Evolutionary conservation across 2,329 filamentous ascomycete genomes (phyloP).

Genomic region (Aspergillus melleus): DNA sequence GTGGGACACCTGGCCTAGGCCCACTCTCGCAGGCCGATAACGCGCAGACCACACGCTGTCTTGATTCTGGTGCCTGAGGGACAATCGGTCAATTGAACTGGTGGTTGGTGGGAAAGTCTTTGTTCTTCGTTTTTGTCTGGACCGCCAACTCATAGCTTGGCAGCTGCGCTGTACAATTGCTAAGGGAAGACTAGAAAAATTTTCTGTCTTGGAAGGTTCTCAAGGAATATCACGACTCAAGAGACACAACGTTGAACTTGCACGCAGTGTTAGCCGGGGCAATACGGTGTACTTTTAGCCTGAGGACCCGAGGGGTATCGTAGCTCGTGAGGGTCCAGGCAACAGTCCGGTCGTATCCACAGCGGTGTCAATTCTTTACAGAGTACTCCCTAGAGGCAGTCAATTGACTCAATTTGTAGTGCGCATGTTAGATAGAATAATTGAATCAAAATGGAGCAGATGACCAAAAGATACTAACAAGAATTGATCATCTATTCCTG

Average conservation of each 20-base stretch:
- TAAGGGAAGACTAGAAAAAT: too few species aligned
- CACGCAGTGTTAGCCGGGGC: not conserved
- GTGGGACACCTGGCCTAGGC: not conserved
- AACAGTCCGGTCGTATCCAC: not conserved
- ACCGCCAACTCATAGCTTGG: not conserved
- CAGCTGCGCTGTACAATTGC: not conserved
- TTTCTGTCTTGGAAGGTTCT: too few species aligned
- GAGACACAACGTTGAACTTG: not conserved
- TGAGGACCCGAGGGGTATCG: not conserved
- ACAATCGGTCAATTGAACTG: not conserved
- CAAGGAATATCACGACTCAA: too few species aligned
- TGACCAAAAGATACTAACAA: too few species aligned
- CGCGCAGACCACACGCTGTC: constrained; percentile 9
- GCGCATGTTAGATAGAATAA: not conserved
- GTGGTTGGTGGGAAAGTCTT: not conserved
- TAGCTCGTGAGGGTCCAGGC: not conserved
- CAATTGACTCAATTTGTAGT: too few species aligned
- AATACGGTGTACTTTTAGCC: too few species aligned
- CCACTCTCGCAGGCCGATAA: not conserved
- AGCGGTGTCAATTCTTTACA: not conserved
- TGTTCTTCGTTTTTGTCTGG: not conserved
- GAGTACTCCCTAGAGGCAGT: too few species aligned
- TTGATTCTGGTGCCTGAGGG: not conserved
- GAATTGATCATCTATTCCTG: too few species aligned
- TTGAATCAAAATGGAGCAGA: not conserved